Evolutionary conservation across 805 yeast species (phyloP), one percentile per base, ranked within the genome.

Genomic region (Schwanniomyces pseudopolymorphus): DNA sequence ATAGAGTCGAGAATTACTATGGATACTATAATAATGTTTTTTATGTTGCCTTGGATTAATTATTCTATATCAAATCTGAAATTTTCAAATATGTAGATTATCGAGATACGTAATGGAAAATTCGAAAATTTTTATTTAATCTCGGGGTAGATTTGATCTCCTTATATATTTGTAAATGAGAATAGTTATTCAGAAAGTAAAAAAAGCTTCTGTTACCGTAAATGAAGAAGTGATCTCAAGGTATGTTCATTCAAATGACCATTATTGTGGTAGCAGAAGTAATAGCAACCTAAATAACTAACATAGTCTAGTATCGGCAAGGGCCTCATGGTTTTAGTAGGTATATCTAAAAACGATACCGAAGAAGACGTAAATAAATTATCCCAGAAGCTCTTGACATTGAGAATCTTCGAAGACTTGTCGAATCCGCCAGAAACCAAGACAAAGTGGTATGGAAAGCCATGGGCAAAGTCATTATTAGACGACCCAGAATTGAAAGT

Each of bases 181-280:
- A 63, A 89, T 91, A 3, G 96, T 94, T 1, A 80, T 94, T 27
- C 99, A 94, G 61, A 82, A 87, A 59, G 98, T 92, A 5, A 87
- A 86, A 50, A 76, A 79, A 40, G 98, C 97, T 0, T 85, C 96
- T 0, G 99, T 94, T 0, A 80, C 89, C 0, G 99, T 94, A 0
- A 89, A 90, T 43, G 70, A 74, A 7, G 60, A 75, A 42, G 72
- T 87, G 0, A 79, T 91, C 0, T 89, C 97, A 0, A 71, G 80
- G 83, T 65, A 61, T 22, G 69, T 65, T 38, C 2, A 16, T 6
- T 8, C 25, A 4, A 40, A 19, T 10, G 4, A 22, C 13, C 36
- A 11, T 24, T 20, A 7, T 40, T 9, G 20, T 33, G 22, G 20
- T n/a, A 8, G 10, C 16, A 41, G 31, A 25, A 24, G 16, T 28